A percentile compares a stretch with the other conserved stretches of the same genome.
Conservation (phyloP, 805 yeast genomes). For the Cyberlindnera maritima region DNA sequence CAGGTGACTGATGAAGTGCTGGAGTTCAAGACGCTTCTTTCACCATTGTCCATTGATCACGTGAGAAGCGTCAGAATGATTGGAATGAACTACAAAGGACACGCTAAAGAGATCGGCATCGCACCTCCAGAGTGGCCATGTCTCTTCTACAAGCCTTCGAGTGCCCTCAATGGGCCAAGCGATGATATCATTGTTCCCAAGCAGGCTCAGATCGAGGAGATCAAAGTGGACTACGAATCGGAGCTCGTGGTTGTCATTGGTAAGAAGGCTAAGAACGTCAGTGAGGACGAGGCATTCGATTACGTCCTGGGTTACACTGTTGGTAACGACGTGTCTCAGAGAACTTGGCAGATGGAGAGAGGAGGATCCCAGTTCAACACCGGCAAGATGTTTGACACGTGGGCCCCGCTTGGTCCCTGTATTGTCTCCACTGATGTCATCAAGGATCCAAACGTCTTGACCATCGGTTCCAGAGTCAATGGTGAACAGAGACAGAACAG, state of each 20-base stretch:
- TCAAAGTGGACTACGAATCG: conserved; percentile 49
- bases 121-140: conserved; percentile 48
- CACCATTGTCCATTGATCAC: conserved; percentile 33
- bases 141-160: conserved; percentile 48
- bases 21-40: conserved; percentile 34
- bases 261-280: conserved; percentile 42
- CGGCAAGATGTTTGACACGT: conserved; percentile 53
- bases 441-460: conserved; percentile 31
- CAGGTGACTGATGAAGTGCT: conserved; percentile 35
- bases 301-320: conserved; percentile 50
- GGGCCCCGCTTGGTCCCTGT: conserved; percentile 58
- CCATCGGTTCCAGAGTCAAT: conserved; percentile 41
- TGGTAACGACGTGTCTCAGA: conserved; percentile 55
- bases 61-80: conserved; percentile 40
- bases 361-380: conserved; percentile 53
- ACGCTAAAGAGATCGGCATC: conserved; percentile 37
- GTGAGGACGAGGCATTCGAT: conserved; percentile 40
- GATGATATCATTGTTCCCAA: conserved; percentile 42
- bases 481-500: conserved; percentile 47
- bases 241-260: conserved; percentile 56
- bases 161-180: conserved; percentile 42
- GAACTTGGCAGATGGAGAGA: conserved; percentile 53
- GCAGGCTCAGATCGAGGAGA: conserved; percentile 32
- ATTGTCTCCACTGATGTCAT: conserved; percentile 37
- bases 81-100: conserved; percentile 51